phyloP scores from a whole-genome alignment of 768 basidiomycete species.

The Crucibulum laeve region DNA sequence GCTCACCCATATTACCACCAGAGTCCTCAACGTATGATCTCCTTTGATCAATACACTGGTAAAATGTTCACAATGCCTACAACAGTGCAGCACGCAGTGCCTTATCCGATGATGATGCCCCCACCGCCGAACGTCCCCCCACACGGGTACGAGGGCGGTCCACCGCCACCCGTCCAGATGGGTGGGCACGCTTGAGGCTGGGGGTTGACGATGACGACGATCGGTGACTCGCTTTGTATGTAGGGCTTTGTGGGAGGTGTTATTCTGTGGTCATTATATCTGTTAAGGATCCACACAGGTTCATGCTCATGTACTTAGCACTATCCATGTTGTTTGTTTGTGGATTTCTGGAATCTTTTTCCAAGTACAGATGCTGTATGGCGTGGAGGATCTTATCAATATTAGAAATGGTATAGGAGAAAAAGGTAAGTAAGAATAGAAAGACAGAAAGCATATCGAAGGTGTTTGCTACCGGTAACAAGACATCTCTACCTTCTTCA shows the following conservation, averaged over 20 bases:
- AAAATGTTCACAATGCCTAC: conserved; percentile 24
- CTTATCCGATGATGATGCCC: conserved; percentile 92
- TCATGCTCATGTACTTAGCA: conserved; percentile 5
- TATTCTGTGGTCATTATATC: background rate
- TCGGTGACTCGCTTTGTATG: conserved; percentile 1
- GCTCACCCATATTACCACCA: conserved; percentile 88
- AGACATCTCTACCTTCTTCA: conserved; percentile 77
- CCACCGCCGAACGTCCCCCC: conserved; percentile 65
- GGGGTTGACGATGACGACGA: conserved; percentile 1
- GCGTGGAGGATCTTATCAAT: background rate
- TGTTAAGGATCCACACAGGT: background rate
- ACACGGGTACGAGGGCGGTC: conserved; percentile 71
- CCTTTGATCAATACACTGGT: conserved; percentile 15
- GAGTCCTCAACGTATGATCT: conserved; percentile 72
- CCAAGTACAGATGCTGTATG: conserved; percentile 14
- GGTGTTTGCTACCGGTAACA: conserved; percentile 27
- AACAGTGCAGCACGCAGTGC: conserved; percentile 80
- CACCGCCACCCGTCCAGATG: conserved; percentile 71
- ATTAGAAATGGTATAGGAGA: background rate
- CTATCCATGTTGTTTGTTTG: conserved; percentile 24
- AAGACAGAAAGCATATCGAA: conserved; percentile 3
- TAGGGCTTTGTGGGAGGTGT: conserved; percentile 2
- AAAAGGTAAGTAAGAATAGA: conserved; percentile 5
- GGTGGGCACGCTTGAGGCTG: conserved; percentile 62
- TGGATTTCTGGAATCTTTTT: conserved; percentile 31